These are phyloP conservation scores for Coelastrella sp. DNA, from an alignment of 139 green algal species.

Conservation along the genomic window DNA sequence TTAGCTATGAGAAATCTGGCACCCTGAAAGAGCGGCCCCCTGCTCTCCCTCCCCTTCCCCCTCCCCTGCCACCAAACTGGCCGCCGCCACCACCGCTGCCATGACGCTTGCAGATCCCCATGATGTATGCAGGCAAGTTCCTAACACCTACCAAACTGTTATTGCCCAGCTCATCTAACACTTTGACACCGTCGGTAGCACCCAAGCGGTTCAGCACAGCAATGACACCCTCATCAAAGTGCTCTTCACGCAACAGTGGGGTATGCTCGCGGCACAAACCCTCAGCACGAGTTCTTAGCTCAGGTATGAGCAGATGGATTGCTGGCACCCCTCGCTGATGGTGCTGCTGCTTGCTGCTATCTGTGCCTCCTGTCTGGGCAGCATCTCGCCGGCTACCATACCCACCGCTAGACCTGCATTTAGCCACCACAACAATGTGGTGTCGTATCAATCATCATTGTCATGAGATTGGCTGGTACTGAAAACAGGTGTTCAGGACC, in stretches of 20 bases:
- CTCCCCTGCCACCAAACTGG: background rate
- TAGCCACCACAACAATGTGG: too few relatives aligned
- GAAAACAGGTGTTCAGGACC: too few relatives aligned
- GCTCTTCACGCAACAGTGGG: constrained; percentile 11
- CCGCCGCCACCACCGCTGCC: background rate
- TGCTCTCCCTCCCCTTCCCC: background rate
- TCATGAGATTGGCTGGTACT: too few relatives aligned
- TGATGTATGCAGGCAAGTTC: constrained; percentile 55
- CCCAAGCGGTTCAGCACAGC: background rate
- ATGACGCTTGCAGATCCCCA: constrained; percentile 55
- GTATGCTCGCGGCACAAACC: background rate
- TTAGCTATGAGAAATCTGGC: background rate
- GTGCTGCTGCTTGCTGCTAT: background rate
- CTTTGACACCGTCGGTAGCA: background rate
- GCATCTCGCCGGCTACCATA: background rate
- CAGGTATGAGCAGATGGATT: constrained; percentile 20
- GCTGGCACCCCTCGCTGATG: background rate
- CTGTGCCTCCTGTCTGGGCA: too few relatives aligned
- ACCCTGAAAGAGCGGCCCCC: background rate
- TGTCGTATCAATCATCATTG: background rate
- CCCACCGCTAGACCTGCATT: background rate
- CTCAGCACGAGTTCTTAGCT: constrained; percentile 2
- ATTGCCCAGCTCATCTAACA: constrained; percentile 46
- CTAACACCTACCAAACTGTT: constrained; percentile 51
- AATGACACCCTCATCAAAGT: constrained; percentile 45